Conservation (phyloP, 2,329 filamentous ascomycete genomes). For the Esteya vermicola region DNA sequence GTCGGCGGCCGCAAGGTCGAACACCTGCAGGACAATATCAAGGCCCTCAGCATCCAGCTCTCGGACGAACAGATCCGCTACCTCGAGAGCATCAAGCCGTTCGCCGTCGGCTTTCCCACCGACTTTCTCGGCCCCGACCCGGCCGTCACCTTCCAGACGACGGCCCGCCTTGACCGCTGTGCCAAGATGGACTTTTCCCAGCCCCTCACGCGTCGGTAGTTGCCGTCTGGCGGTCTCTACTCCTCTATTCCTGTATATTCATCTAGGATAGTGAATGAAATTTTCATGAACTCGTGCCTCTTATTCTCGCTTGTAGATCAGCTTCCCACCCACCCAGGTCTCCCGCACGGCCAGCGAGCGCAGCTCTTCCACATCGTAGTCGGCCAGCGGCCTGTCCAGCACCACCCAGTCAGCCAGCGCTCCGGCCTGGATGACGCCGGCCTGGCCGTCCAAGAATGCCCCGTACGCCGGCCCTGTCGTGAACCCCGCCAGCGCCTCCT, state of each 20-base stretch:
- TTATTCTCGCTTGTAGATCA: slow-evolving; percentile 26
- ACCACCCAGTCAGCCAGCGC: slow-evolving; percentile 59
- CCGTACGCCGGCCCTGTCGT: slow-evolving; percentile 44
- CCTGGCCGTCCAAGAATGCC: slow-evolving; percentile 42
- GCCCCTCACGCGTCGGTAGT: slow-evolving; percentile 4
- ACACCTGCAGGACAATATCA: slow-evolving; percentile 39
- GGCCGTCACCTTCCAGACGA: slow-evolving; percentile 4
- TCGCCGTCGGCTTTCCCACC: slow-evolving; percentile 41
- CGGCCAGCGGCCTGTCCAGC: slow-evolving; percentile 42
- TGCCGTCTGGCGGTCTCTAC: neutral
- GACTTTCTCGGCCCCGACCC: slow-evolving; percentile 22
- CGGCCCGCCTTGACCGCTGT: neutral
- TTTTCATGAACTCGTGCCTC: neutral
- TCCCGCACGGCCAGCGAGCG: slow-evolving; percentile 42
- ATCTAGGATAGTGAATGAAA: neutral
- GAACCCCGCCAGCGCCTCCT: slow-evolving; percentile 48
- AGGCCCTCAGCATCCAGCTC: slow-evolving; percentile 34
- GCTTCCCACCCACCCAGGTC: slow-evolving; percentile 52
- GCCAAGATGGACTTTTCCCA: slow-evolving; percentile 4
- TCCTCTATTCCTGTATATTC: neutral
- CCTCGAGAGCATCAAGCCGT: slow-evolving; percentile 36
- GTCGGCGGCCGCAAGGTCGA: slow-evolving; percentile 37
- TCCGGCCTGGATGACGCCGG: slow-evolving; percentile 44
- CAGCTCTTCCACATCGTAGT: slow-evolving; percentile 32
- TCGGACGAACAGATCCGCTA: slow-evolving; percentile 35